Conservation (phyloP, 1,284 basidiomycete species). For the Phylloporus sp. region DNA sequence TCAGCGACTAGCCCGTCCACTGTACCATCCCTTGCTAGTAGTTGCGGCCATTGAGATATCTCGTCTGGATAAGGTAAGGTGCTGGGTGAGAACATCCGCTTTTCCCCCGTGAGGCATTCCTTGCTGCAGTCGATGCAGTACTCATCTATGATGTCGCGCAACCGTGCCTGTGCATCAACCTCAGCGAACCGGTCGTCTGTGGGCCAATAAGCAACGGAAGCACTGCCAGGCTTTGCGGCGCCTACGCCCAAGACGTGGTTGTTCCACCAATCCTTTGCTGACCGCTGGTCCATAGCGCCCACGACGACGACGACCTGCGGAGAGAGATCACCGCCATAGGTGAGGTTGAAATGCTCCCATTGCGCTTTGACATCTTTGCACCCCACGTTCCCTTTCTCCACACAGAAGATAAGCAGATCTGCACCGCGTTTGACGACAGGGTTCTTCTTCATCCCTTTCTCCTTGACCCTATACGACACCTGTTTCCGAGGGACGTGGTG, state of each 20-base stretch:
- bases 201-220: constrained; percentile 26
- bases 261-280: constrained; percentile 29
- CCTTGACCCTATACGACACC: too few relatives aligned
- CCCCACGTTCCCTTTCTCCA: constrained; percentile 12
- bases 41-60: constrained; percentile 9
- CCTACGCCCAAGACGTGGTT: background rate
- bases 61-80: constrained; percentile 4
- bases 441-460: background rate
- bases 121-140: constrained; percentile 30
- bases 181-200: background rate
- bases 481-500: too few relatives aligned
- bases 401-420: constrained; percentile 30
- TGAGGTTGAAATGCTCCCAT: constrained; percentile 33
- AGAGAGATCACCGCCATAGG: too few relatives aligned
- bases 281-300: constrained; percentile 21
- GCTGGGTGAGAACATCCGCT: constrained; percentile 17
- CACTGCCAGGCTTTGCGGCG: background rate
- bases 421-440: constrained; percentile 25
- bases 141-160: constrained; percentile 21
- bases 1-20: constrained; percentile 1
- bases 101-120: constrained; percentile 5
- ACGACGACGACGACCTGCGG: constrained; percentile 31
- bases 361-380: constrained; percentile 17
- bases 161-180: too few relatives aligned
- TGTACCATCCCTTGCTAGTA: background rate